These are phyloP conservation scores for Calonectria hongkongensis DNA, from an alignment of 2,329 filamentous ascomycete species.

Conservation along the genomic window DNA sequence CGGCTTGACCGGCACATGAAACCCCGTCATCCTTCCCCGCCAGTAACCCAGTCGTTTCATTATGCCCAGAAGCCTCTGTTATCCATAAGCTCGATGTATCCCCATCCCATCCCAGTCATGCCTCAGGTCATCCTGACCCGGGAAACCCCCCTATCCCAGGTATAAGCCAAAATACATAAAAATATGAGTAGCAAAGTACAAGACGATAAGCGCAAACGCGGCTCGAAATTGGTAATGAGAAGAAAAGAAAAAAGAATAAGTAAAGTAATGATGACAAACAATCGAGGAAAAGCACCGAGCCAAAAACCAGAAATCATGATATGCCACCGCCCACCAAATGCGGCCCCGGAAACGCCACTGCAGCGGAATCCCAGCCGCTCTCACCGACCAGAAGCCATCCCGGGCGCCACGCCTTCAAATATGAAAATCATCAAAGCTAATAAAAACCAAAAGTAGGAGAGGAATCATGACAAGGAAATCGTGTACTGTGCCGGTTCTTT, in stretches of 20 bases:
- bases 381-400: constrained; percentile 61
- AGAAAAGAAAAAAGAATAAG: background rate
- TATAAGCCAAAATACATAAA: constrained; percentile 26
- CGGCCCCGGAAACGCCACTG: constrained; percentile 50
- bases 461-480: constrained; percentile 32
- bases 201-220: constrained; percentile 16
- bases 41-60: constrained; percentile 30
- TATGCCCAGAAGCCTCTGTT: constrained; percentile 39
- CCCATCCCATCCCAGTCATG: constrained; percentile 28
- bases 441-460: constrained; percentile 41
- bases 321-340: constrained; percentile 36
- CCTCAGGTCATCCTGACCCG: constrained; percentile 27
- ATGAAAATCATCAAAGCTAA: constrained; percentile 40
- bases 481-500: constrained; percentile 38
- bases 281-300: constrained; percentile 30
- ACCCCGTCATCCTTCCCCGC: constrained; percentile 37
- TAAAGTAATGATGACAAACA: constrained; percentile 6
- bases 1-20: constrained; percentile 39
- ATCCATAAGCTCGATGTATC: constrained; percentile 29
- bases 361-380: constrained; percentile 60
- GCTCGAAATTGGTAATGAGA: constrained; percentile 5
- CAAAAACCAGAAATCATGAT: constrained; percentile 32
- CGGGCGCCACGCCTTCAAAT: constrained; percentile 55
- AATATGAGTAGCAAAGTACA: constrained; percentile 33
- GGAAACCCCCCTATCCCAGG: constrained; percentile 10